Percentiles rank a stretch among this genome's conserved stretches.
phyloP scores from a whole-genome alignment of 495 filamentous ascomycete genomes.

The Tetracladium setigerum region DNA sequence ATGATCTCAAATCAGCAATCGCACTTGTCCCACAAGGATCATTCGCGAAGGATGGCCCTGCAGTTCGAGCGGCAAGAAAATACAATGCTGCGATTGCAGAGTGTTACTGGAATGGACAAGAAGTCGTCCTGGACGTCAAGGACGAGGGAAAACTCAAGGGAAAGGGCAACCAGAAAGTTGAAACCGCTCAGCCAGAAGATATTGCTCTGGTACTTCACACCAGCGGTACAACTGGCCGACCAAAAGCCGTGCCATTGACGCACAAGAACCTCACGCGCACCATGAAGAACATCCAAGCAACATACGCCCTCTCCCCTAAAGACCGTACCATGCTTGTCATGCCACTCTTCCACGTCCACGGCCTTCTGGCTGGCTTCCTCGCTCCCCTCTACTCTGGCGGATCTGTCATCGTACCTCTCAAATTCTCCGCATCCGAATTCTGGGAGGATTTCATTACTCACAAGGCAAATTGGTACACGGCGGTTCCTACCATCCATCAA shows the following conservation, averaged over 20 bases:
- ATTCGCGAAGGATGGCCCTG: conserved; percentile 51
- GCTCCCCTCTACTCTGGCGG: conserved; percentile 65
- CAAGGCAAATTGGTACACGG: conserved; percentile 83
- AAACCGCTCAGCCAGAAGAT: conserved; percentile 54
- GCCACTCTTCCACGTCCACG: conserved; percentile 87
- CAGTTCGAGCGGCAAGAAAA: conserved; percentile 64
- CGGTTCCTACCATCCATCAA: conserved; percentile 83
- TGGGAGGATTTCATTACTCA: conserved; percentile 64
- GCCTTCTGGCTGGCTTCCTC: conserved; percentile 70
- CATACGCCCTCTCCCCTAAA: conserved; percentile 56
- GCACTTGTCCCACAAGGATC: conserved; percentile 65
- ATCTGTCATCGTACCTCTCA: conserved; percentile 62
- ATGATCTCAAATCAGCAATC: conserved; percentile 69
- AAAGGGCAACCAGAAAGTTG: conserved; percentile 35
- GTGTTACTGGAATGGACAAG: conserved; percentile 60
- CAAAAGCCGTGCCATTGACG: conserved; percentile 76
- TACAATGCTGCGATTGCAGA: conserved; percentile 75
- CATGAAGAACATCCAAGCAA: conserved; percentile 72
- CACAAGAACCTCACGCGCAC: conserved; percentile 71
- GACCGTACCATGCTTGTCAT: conserved; percentile 84
- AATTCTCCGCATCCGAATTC: conserved; percentile 78
- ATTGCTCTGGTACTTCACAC: conserved; percentile 54
- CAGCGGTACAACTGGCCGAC: conserved; percentile 73
- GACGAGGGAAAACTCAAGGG: conserved; percentile 59
- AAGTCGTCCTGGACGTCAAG: conserved; percentile 70